Evolutionary conservation across 495 filamentous ascomycete genomes (phyloP).

Genomic region (Extremus antarcticus): DNA sequence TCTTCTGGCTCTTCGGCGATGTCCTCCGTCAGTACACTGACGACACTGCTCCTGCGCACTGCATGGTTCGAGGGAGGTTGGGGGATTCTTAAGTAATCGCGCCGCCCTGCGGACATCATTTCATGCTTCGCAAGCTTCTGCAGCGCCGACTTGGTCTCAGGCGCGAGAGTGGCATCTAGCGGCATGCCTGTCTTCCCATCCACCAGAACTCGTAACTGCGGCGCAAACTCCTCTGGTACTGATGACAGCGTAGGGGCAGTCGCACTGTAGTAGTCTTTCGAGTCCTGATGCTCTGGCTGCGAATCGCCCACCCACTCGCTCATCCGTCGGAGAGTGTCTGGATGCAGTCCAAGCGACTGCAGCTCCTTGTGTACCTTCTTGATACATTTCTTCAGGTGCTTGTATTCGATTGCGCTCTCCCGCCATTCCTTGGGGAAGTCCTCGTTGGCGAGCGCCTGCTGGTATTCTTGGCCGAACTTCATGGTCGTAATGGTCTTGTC

Average conservation of each 20-base stretch:
- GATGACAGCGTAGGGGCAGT: constrained; percentile 6
- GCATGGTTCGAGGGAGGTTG: background rate
- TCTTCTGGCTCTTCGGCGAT: background rate
- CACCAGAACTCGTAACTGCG: constrained; percentile 49
- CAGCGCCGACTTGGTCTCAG: constrained; percentile 43
- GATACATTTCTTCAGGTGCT: constrained; percentile 65
- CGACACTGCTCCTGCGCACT: background rate
- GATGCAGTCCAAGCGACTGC: constrained; percentile 47
- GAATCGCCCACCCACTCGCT: constrained; percentile 4
- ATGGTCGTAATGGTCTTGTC: constrained; percentile 31
- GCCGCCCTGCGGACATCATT: constrained; percentile 2
- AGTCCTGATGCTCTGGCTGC: constrained; percentile 2
- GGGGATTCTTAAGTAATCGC: constrained; percentile 1
- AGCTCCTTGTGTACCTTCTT: constrained; percentile 56
- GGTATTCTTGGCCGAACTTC: constrained; percentile 67
- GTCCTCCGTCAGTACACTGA: background rate
- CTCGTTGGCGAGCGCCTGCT: constrained; percentile 45
- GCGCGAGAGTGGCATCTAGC: constrained; percentile 44
- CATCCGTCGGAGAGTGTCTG: constrained; percentile 46
- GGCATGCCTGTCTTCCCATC: constrained; percentile 41
- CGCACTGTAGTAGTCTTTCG: constrained; percentile 9
- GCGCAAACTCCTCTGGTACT: constrained; percentile 34
- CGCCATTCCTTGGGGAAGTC: constrained; percentile 54
- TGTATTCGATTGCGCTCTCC: constrained; percentile 58
- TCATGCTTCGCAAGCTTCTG: constrained; percentile 34